Conservation (phyloP, 1,284 basidiomycete genomes). For the Hemileia vastatrix region DNA sequence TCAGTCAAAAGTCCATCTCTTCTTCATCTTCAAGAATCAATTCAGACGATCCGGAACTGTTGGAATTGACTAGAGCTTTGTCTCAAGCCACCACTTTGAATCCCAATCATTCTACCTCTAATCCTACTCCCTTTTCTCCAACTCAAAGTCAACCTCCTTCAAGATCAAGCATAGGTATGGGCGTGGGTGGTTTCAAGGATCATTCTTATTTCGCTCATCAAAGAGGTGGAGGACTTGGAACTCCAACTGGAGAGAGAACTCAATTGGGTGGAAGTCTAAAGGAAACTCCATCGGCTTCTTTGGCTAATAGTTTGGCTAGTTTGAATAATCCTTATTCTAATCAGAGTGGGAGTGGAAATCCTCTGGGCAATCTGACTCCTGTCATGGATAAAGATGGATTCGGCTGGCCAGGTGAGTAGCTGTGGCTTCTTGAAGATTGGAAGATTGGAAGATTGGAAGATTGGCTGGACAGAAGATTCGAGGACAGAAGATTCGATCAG, state of each 20-base stretch:
- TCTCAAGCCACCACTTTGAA: too few relatives aligned
- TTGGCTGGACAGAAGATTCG: too few relatives aligned
- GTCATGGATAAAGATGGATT: too few relatives aligned
- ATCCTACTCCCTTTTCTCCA: conserved; percentile 19
- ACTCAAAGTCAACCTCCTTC: not conserved
- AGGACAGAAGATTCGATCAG: too few relatives aligned
- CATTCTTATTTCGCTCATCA: conserved; percentile 24
- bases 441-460: too few relatives aligned
- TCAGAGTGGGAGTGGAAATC: not conserved
- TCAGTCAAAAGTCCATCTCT: not conserved
- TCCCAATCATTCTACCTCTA: conserved; percentile 21
- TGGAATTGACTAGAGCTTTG: too few relatives aligned
- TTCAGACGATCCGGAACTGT: too few relatives aligned
- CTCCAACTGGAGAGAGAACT: conserved; percentile 35
- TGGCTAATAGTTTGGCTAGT: conserved; percentile 7
- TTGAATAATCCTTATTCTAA: not conserved
- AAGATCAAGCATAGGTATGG: not conserved
- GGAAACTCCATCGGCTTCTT: conserved; percentile 23
- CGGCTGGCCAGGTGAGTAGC: too few relatives aligned
- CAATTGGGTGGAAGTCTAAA: not conserved
- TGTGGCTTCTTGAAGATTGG: too few relatives aligned
- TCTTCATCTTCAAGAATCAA: not conserved
- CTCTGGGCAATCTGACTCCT: too few relatives aligned
- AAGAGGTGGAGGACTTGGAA: conserved; percentile 35
- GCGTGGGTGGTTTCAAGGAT: conserved; percentile 10